phyloP scores from a whole-genome alignment of 495 filamentous ascomycete genomes.

The Staphylotrichum longicolle region DNA sequence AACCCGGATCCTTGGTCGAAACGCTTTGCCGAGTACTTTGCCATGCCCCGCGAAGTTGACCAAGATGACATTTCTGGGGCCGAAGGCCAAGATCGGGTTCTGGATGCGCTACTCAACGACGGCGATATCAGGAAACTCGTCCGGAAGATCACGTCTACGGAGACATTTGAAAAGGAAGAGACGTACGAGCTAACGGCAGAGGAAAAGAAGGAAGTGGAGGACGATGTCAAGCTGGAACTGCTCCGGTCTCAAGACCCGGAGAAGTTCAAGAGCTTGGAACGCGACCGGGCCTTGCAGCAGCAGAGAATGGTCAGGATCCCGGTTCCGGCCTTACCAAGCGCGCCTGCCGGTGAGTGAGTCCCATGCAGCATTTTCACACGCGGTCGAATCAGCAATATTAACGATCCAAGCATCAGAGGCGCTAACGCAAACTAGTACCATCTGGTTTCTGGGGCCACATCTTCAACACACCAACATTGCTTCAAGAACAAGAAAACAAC shows the following conservation, averaged over 20 bases:
- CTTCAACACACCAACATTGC: background rate
- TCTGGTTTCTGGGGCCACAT: background rate
- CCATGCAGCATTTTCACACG: background rate
- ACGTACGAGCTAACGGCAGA: constrained; percentile 38
- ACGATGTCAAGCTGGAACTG: constrained; percentile 30
- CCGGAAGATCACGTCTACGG: constrained; percentile 39
- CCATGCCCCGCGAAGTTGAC: constrained; percentile 51
- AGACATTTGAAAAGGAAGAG: constrained; percentile 49
- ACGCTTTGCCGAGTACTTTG: constrained; percentile 55
- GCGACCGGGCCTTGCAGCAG: constrained; percentile 1
- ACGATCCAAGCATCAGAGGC: constrained; percentile 14
- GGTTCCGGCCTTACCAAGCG: constrained; percentile 8
- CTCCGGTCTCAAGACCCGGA: constrained; percentile 30
- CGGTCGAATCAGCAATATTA: constrained; percentile 1
- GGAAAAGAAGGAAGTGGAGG: constrained; percentile 34
- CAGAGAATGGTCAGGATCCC: background rate
- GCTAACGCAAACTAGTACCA: background rate
- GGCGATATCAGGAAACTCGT: constrained; percentile 26
- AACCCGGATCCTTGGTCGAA: constrained; percentile 59
- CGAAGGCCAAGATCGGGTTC: constrained; percentile 62
- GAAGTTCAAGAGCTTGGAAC: constrained; percentile 26
- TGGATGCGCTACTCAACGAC: constrained; percentile 62
- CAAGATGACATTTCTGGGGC: constrained; percentile 54
- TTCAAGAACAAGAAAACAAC: background rate
- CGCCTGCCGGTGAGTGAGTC: constrained; percentile 22